Evolutionary conservation across 371 early-diverging fungal genomes (phyloP), one percentile per base, ranked within the genome.

Genomic region (Zychaea mexicana): DNA sequence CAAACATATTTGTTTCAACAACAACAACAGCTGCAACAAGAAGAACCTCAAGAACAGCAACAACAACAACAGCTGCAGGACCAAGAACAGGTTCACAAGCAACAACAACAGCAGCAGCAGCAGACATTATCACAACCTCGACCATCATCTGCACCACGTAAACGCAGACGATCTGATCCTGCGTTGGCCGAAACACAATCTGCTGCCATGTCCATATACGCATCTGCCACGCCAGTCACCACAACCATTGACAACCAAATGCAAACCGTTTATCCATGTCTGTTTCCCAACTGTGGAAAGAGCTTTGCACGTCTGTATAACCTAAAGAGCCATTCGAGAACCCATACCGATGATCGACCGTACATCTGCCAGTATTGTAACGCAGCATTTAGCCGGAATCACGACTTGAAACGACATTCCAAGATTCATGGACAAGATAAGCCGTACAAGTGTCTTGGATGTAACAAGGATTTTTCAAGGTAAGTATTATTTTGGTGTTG

Each of bases 401-500:
- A 93, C 58, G 93, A 93, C 65, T 71, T 93, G 42, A 92, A 92
- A 61, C 79, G 93, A 13, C 93, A 93, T 61, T 80, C 85, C 63
- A 88, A 90, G 74, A 90, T 92, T 45, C 93, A 93, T 64, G 85
- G 81, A 10, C 90, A 91, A 17, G 72, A 82, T 28, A 92, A 92
- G 71, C 90, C 91, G 7, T 90, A 89, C 74, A 78, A 78, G 60
- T 93, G 93, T 64, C 74, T 68, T n/a, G 85, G 88, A 17, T 93
- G 93, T 64, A 86, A 87, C 26, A 92, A 91, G 68, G 79, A 74
- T 10, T 90, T 90, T 73, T 79, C 70, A 36, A 70, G 74, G 74
- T 70, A 46, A 46, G n/a, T 7, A n/a, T n/a, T n/a, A n/a, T n/a
- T n/a, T n/a, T n/a, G n/a, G n/a, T n/a, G n/a, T n/a, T n/a, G n/a